Evolutionary conservation across 2,329 filamentous ascomycete genomes (phyloP).

Genomic region (Phialophora chinensis): DNA sequence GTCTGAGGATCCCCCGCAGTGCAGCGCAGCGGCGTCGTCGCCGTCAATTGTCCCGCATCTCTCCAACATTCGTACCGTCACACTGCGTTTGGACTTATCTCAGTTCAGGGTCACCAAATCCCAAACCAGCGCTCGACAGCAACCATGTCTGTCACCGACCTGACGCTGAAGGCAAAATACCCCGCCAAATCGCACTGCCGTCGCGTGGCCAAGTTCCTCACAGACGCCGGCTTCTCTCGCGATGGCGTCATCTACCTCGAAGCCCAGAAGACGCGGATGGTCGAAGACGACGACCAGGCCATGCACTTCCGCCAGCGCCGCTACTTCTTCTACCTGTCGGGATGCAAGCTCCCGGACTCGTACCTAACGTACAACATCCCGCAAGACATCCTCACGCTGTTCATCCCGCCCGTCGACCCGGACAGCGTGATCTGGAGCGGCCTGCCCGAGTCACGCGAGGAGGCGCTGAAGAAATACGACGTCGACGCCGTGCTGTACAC

Average conservation of each 20-base stretch:
- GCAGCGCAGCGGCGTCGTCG: not conserved
- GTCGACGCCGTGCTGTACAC: constrained; percentile 78
- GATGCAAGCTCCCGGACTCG: constrained; percentile 80
- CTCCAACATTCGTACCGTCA: not conserved
- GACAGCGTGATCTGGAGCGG: constrained; percentile 93
- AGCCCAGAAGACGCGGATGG: constrained; percentile 76
- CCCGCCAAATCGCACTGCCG: constrained; percentile 87
- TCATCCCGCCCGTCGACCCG: constrained; percentile 86
- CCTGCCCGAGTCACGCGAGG: constrained; percentile 75
- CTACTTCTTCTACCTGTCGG: constrained; percentile 93
- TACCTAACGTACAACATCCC: constrained; percentile 81
- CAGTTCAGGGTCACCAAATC: not conserved
- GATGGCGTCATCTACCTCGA: constrained; percentile 86
- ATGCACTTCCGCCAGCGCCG: constrained; percentile 86
- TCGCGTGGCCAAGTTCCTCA: constrained; percentile 80
- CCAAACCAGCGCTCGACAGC: not conserved
- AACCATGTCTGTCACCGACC: constrained; percentile 36
- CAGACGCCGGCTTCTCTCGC: constrained; percentile 65
- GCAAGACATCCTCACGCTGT: constrained; percentile 76
- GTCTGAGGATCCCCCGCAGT: not conserved
- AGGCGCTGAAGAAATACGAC: constrained; percentile 79
- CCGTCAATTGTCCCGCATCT: not conserved
- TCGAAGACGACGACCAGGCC: constrained; percentile 87
- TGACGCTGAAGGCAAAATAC: constrained; percentile 62
- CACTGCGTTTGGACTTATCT: not conserved